A percentile compares a stretch with the other conserved stretches of the same genome.
Conservation (phyloP, 805 yeast genomes). For the Sugiyamaella smithiae region DNA sequence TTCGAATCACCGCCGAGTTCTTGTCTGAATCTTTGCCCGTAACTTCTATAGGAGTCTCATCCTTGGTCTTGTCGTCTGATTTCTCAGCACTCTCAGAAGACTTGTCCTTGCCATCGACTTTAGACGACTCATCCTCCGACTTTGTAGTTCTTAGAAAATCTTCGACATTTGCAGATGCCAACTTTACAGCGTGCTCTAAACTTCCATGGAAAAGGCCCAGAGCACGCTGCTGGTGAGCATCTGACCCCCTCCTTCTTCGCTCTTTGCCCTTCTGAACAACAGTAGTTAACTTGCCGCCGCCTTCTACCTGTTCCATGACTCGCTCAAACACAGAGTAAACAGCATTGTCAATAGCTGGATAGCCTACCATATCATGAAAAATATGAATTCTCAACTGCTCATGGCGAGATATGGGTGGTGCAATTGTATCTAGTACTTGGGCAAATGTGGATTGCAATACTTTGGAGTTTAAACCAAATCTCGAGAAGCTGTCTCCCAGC, state of each 20-base stretch:
- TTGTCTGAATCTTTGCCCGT: conserved; percentile 13
- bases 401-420: conserved; percentile 44
- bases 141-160: conserved; percentile 46
- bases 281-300: conserved; percentile 56
- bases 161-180: conserved; percentile 84
- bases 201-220: conserved; percentile 76
- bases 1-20: conserved; percentile 25
- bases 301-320: conserved; percentile 69
- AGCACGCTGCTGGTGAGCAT: conserved; percentile 39
- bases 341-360: conserved; percentile 46
- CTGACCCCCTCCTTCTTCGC: conserved; percentile 37
- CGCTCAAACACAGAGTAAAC: conserved; percentile 50
- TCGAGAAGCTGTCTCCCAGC: conserved; percentile 21
- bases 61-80: neutral
- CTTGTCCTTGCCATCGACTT: neutral
- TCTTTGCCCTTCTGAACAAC: conserved; percentile 47
- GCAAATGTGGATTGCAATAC: conserved; percentile 34
- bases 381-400: conserved; percentile 43
- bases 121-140: neutral
- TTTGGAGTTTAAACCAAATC: conserved; percentile 20
- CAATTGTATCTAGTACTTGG: conserved; percentile 41
- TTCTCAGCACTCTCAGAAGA: neutral
- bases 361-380: conserved; percentile 47
- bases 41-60: neutral
- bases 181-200: conserved; percentile 78